Evolutionary conservation across 2,329 filamentous ascomycete species (phyloP).

Genomic region (Cladosporium sp.): DNA sequence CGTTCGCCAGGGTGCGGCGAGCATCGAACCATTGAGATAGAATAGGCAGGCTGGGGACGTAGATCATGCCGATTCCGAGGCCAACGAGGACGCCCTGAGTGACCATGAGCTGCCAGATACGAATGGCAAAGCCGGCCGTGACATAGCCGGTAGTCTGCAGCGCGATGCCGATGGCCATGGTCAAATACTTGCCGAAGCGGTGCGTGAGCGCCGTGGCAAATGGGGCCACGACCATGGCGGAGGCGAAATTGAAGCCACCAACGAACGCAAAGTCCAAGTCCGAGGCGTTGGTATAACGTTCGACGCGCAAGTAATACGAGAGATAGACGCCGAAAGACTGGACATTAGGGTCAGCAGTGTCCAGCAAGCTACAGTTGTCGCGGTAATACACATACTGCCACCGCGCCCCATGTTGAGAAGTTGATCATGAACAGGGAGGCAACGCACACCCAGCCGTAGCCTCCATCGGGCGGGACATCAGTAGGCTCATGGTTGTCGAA

Average conservation of each 20-base stretch:
- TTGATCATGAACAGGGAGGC: conserved; percentile 32
- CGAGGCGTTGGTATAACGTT: conserved; percentile 40
- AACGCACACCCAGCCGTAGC: conserved; percentile 40
- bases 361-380: background rate
- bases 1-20: conserved; percentile 45
- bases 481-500: background rate
- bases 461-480: conserved; percentile 31
- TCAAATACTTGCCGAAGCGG: conserved; percentile 31
- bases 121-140: conserved; percentile 38
- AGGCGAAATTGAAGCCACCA: conserved; percentile 43
- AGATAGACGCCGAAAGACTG: conserved; percentile 48
- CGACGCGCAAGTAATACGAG: conserved; percentile 44
- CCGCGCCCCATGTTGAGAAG: conserved; percentile 32
- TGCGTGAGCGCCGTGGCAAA: conserved; percentile 36
- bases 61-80: conserved; percentile 44
- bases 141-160: conserved; percentile 39
- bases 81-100: conserved; percentile 47
- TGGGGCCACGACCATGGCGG: conserved; percentile 41
- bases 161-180: conserved; percentile 38
- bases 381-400: conserved; percentile 16
- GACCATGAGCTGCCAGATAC: conserved; percentile 44
- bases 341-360: background rate
- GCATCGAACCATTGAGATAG: conserved; percentile 47
- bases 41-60: conserved; percentile 42
- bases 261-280: conserved; percentile 45